Evolutionary conservation across 106 monocot species (phyloP), one percentile per base, ranked within the genome.

Genomic region (Dioscorea alata): DNA sequence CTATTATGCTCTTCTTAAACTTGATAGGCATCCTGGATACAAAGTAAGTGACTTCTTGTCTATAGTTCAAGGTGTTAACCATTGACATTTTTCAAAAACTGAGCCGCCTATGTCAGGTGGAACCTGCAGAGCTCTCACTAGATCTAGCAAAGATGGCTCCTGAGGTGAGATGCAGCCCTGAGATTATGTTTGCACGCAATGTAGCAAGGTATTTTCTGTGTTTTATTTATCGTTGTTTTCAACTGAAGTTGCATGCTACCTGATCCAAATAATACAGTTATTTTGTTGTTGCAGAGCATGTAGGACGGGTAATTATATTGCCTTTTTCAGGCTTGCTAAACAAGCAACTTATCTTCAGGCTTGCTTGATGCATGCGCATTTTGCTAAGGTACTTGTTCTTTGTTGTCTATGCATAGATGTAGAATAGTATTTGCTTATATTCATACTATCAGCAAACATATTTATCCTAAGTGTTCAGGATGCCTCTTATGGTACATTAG

Each of bases 361-460:
- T 0, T 99, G 99, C 65, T 82, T 99, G 73, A 99, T 99, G 90
- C 99, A 99, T 90, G 99, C 99, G 73, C 99, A 99, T 79, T 99
- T 99, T 87, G 77, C 87, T 57, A 99, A 99, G 89, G 99, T 99
- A 42, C 42, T 42, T 42, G 10, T 10, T 42, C 9, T 6, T 42
- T 42, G 1, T 3, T 42, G 42, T 10, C 42, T 42, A 42, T 42
- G 0, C 42, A 42, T 42, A 42, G 2, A 42, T 42, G 10, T 42
- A 42, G 6, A 31, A 34, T 35, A 64, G 12, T 35, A 4, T 17
- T 17, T 35, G 13, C 16, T 8, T 64, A 32, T 17, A 6, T 60
- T 23, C 21, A 23, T 23, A 9, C 60, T 60, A 7, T 23, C 5
- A 6, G 42, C 42, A 42, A 42, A 6, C 42, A 3, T 42, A 42